These are phyloP conservation scores for Thermochaetoides thermophila DNA, from an alignment of 495 filamentous ascomycete genomes.

Conservation along the genomic window DNA sequence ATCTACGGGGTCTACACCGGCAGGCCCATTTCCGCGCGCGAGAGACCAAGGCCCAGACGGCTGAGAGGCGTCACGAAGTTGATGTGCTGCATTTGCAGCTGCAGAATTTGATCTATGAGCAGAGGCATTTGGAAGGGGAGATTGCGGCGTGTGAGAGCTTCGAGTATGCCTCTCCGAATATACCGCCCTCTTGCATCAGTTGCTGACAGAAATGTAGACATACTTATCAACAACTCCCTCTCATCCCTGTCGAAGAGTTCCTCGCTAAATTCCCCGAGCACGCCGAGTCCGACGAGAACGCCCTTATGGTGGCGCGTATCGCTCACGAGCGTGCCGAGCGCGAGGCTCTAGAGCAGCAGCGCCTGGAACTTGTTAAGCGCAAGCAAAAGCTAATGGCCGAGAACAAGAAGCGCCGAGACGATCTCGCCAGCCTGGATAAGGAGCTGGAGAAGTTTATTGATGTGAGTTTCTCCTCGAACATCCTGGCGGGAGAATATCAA, in stretches of 20 bases:
- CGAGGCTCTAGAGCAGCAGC: slow-evolving; percentile 71
- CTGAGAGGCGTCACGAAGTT: slow-evolving; percentile 77
- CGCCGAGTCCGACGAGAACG: slow-evolving; percentile 50
- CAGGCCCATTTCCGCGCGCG: slow-evolving; percentile 65
- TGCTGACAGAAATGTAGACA: too few relatives aligned
- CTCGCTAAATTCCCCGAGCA: slow-evolving; percentile 64
- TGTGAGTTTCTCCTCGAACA: slow-evolving; percentile 21
- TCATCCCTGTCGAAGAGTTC: slow-evolving; percentile 75
- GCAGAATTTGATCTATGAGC: slow-evolving; percentile 95
- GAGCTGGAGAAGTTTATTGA: slow-evolving; percentile 87
- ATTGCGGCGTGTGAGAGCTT: slow-evolving; percentile 84
- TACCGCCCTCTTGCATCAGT: too few relatives aligned
- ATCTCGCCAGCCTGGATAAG: slow-evolving; percentile 74
- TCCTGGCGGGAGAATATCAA: too few relatives aligned
- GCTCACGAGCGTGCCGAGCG: slow-evolving; percentile 79
- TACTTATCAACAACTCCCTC: slow-evolving; percentile 68
- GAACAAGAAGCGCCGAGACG: slow-evolving; percentile 89
- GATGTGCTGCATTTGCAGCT: slow-evolving; percentile 82
- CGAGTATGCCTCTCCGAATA: slow-evolving; percentile 55
- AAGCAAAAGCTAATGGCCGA: slow-evolving; percentile 87
- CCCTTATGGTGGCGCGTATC: slow-evolving; percentile 82
- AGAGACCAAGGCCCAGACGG: slow-evolving; percentile 73
- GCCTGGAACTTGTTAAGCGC: slow-evolving; percentile 72
- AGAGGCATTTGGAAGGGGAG: slow-evolving; percentile 76
- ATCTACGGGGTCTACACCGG: slow-evolving; percentile 70